Conservation (phyloP, 805 yeast species). For the Priceomyces haplophilus region DNA sequence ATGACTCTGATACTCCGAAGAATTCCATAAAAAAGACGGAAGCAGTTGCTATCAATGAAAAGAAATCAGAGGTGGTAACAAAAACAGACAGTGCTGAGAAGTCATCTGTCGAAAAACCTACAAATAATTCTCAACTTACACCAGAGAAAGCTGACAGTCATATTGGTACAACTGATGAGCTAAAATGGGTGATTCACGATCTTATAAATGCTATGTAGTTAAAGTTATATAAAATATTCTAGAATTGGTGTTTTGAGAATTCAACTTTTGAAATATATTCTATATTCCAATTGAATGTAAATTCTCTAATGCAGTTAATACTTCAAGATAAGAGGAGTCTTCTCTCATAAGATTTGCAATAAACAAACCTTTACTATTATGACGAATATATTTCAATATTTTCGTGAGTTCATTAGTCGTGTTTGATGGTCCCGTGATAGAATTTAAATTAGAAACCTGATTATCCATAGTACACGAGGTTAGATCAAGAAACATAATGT, state of each 20-base stretch:
- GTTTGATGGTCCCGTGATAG: background rate
- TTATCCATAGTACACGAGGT: background rate
- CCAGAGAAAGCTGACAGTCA: slow-evolving; percentile 25
- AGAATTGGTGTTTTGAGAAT: background rate
- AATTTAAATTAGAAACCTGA: background rate
- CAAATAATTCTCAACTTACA: background rate
- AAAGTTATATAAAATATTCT: background rate
- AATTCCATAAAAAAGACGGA: slow-evolving; percentile 4
- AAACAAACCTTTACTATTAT: slow-evolving; percentile 35
- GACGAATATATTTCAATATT: slow-evolving; percentile 9
- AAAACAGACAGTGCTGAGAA: background rate
- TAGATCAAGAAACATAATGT: slow-evolving; percentile 14
- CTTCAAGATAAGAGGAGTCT: slow-evolving; percentile 10
- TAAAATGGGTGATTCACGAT: slow-evolving; percentile 70
- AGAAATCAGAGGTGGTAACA: background rate
- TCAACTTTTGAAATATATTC: too few species aligned
- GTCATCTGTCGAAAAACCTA: background rate
- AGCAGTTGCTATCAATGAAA: background rate
- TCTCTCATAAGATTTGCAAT: slow-evolving; percentile 23
- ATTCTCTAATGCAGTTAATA: slow-evolving; percentile 14
- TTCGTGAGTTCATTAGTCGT: background rate
- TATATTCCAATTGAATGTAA: slow-evolving; percentile 6
- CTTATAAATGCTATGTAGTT: slow-evolving; percentile 43
- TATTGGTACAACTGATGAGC: slow-evolving; percentile 62
- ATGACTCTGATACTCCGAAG: slow-evolving; percentile 3